Evolutionary conservation across 345 rosid species (phyloP), one percentile per base, ranked within the genome.

Genomic region (Litchi chinensis): DNA sequence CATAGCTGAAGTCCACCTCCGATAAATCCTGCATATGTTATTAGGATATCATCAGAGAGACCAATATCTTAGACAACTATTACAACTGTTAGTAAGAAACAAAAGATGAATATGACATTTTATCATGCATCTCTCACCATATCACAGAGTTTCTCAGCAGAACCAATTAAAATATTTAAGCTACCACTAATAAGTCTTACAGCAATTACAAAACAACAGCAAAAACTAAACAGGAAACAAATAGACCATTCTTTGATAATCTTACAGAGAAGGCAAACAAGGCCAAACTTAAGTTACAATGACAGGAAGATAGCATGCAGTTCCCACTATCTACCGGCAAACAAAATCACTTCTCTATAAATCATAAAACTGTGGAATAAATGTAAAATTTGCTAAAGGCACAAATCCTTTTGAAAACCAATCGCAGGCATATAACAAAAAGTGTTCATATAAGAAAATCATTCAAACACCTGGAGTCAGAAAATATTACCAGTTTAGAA

Each of bases 1-100:
- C 98, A 87, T 82, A 90, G 90, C 98, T 93, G 88, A 93, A 95
- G 85, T 95, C 98, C 68, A 92, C 97, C 78, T 5, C 71, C 63
- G 92, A 92, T 65, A 95, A 91, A 77, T 95, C 99, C 98, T 93
- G 91, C 85, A 84, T 44, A 56, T 73, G 60, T 54, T 15, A 68
- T 60, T 18, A 72, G 64, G 43, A 56, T 4, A 65, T 69, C 52
- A 68, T 71, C 69, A 32, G 56, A 44, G 67, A 64, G 44, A 69
- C 48, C 63, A 57, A 57, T 18, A 76, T 21, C 77, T 10, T 43
- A 44, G 68, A 46, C 22, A 73, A 24, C 24, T 11, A 12, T 59
- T 22, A 22, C 10, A 54, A 54, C 18, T 54, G 6, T 57, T 57
- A 5, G n/a, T 19, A 57, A 19, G 63, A 57, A 19, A 57, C 63